A percentile compares a stretch with the other conserved stretches of the same genome.
phyloP scores from a whole-genome alignment of 225 moss, liverwort and hornwort species.

The Polytrichum formosum region DNA sequence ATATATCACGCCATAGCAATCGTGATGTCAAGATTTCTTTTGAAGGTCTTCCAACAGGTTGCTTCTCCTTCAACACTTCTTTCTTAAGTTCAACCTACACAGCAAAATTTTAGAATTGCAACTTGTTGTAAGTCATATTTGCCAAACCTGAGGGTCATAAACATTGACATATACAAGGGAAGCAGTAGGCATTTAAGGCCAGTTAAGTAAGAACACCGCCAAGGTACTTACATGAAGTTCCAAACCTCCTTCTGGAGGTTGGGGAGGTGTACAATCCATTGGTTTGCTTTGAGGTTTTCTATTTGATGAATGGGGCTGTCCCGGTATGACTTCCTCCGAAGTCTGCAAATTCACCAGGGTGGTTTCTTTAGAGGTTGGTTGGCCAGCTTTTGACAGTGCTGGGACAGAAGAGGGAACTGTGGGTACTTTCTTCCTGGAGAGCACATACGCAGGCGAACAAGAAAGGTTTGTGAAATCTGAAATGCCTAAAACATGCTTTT shows the following conservation, averaged over 20 bases:
- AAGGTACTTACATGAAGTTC: neutral
- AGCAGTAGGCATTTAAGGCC: no score
- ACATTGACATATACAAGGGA: no score
- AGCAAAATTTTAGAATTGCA: neutral
- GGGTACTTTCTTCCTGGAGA: slow-evolving; percentile 19
- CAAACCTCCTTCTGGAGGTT: slow-evolving; percentile 20
- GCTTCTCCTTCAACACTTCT: slow-evolving; percentile 18
- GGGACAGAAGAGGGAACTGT: slow-evolving; percentile 14
- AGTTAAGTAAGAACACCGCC: neutral
- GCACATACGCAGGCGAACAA: slow-evolving; percentile 35
- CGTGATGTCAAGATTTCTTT: slow-evolving; percentile 29
- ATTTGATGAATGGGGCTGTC: slow-evolving; percentile 1
- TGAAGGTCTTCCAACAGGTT: slow-evolving; percentile 6
- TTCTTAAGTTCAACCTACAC: slow-evolving; percentile 29
- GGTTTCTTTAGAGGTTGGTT: slow-evolving; percentile 21
- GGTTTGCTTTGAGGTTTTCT: slow-evolving; percentile 13
- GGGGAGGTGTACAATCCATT: slow-evolving; percentile 20
- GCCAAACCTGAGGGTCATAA: neutral
- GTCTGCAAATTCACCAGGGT: slow-evolving; percentile 18
- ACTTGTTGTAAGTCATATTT: neutral
- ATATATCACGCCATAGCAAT: slow-evolving; percentile 82
- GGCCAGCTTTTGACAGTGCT: slow-evolving; percentile 15
- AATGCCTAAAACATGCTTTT: slow-evolving; percentile 69
- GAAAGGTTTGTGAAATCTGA: slow-evolving; percentile 40
- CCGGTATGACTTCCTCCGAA: slow-evolving; percentile 13